Evolutionary conservation across 495 filamentous ascomycete species (phyloP).

Genomic region (Penicillium canariense): DNA sequence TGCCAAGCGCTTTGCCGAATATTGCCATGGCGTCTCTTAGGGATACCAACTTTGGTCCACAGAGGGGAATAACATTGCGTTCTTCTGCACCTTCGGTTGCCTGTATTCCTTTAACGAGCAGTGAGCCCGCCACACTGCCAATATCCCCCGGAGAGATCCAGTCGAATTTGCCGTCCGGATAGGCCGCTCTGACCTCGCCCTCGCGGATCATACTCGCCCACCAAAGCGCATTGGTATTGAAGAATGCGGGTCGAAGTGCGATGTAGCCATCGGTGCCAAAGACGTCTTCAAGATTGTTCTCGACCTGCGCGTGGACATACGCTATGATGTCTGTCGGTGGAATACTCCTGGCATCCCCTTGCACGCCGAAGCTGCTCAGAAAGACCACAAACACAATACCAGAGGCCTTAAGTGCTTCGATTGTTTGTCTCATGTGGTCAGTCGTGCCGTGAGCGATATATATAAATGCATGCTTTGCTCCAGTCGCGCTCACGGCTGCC

Average conservation of each 20-base stretch:
- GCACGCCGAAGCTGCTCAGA: constrained; percentile 25
- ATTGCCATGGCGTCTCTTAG: constrained; percentile 2
- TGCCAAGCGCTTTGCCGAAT: constrained; percentile 1
- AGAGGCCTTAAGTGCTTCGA: constrained; percentile 25
- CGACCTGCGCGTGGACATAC: constrained; percentile 31
- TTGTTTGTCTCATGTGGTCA: constrained; percentile 27
- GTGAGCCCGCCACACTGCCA: constrained; percentile 23
- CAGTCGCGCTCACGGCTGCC: constrained; percentile 18
- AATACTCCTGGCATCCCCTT: constrained; percentile 18
- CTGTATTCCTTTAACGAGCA: constrained; percentile 19
- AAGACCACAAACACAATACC: constrained; percentile 32
- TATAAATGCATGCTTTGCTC: constrained; percentile 32
- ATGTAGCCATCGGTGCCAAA: constrained; percentile 25
- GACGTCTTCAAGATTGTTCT: constrained; percentile 27
- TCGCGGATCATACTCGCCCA: constrained; percentile 15
- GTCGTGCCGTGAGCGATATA: constrained; percentile 21
- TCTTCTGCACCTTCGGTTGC: not conserved
- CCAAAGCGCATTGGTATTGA: constrained; percentile 24
- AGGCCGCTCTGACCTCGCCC: constrained; percentile 21
- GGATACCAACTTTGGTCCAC: constrained; percentile 4
- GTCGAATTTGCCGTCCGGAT: constrained; percentile 21
- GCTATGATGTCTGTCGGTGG: constrained; percentile 15
- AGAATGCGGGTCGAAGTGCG: constrained; percentile 26
- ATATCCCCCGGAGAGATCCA: constrained; percentile 32
- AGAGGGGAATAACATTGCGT: constrained; percentile 1